phyloP scores from a whole-genome alignment of 2,329 filamentous ascomycete species.

The Aspergillus costaricaensis region DNA sequence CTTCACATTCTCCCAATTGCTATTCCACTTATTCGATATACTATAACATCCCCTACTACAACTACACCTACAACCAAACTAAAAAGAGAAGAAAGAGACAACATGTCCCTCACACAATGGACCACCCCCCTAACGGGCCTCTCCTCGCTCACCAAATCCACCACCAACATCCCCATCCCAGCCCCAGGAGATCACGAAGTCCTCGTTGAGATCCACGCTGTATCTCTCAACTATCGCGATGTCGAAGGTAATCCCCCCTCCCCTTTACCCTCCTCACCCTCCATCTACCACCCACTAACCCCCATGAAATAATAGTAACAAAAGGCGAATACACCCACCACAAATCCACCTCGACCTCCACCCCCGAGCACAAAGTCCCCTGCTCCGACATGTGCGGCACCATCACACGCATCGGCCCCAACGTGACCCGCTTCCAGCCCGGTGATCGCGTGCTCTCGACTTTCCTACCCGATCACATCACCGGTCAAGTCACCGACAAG shows the following conservation, averaged over 20 bases:
- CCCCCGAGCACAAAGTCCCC: constrained; percentile 55
- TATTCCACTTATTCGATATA: no score
- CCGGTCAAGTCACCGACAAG: constrained; percentile 59
- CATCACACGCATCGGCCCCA: constrained; percentile 54
- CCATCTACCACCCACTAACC: not conserved
- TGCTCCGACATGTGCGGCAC: constrained; percentile 72
- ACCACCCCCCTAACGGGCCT: constrained; percentile 58
- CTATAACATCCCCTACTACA: no score
- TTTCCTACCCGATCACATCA: constrained; percentile 57
- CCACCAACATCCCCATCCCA: constrained; percentile 47
- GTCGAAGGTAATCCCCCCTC: constrained; percentile 38
- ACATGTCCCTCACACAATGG: constrained; percentile 50
- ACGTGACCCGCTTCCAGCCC: constrained; percentile 51
- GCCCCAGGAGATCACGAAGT: constrained; percentile 55
- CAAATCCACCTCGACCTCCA: constrained; percentile 49
- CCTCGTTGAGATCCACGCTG: constrained; percentile 54
- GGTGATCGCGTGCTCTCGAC: constrained; percentile 69
- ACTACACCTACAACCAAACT: no score
- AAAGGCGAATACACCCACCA: constrained; percentile 67
- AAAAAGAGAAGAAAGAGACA: not conserved
- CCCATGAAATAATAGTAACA: not conserved
- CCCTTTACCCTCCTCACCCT: no score
- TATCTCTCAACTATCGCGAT: constrained; percentile 58
- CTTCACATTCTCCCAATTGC: not conserved
- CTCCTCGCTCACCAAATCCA: constrained; percentile 52